Evolutionary conservation across 306 rosid species (phyloP), one percentile per base, ranked within the genome.

Genomic region (Arachis hypogaea): DNA sequence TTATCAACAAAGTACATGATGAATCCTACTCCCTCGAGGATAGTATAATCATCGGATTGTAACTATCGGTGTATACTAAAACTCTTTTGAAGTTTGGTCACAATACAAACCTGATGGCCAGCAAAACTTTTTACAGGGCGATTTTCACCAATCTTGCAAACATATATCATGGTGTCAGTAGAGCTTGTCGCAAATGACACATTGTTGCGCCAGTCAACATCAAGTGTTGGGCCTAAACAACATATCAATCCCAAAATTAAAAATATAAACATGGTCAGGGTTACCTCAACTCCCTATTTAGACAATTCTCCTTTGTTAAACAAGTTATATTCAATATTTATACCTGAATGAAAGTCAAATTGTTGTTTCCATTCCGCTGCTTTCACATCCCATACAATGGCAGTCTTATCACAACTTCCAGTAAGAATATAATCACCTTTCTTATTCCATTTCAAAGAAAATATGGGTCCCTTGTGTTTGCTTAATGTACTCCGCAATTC

Each of bases 361-460:
- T 86, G 96, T 63, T 90, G 96, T 84, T 84, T 90, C 72, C 88
- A 86, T 73, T 90, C 91, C 80, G 84, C 93, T 52, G 88, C 77
- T 85, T 84, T 88, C 59, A 84, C 91, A 71, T 90, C 96, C 96
- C 96, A 90, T 64, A 90, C 91, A 78, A 90, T 88, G 49, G 96
- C 96, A 74, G 89, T 90, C 77, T 84, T 86, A 80, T 90, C 93
- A 73, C 89, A 88, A 82, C 96, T 90, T 69, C 96, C 96, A 7
- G 96, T 90, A 46, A 90, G 91, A 81, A 90, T 91, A 79, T 84
- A 88, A 67, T 90, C 96, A 18, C 96, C 96, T 72, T 86, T 90
- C 85, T 84, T 90, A 73, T 90, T 90, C 96, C 96, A 90, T 86
- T 90, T 90, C 33, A 90, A 77, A 75, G 93, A 86, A 81, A 88